A percentile compares a stretch with the other conserved stretches of the same genome.
Conservation (phyloP, 2,329 filamentous ascomycete genomes). For the Ophiostoma fasciatum region DNA sequence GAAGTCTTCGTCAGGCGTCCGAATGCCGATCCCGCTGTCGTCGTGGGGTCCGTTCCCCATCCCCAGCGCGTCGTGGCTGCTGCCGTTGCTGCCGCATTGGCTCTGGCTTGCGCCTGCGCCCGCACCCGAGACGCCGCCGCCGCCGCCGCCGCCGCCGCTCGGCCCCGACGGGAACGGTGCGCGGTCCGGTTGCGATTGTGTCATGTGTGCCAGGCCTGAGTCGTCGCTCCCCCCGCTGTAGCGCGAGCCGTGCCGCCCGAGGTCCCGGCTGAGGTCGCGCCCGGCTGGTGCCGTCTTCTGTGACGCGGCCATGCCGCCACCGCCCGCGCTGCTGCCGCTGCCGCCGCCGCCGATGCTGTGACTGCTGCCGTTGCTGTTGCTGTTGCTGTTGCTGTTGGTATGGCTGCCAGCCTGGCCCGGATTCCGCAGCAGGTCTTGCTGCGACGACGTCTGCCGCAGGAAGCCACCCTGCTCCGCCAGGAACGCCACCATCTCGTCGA, state of each 20-base stretch:
- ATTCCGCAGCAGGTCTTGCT: constrained; percentile 11
- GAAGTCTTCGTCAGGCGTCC: constrained; percentile 51
- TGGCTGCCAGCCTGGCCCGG: no score
- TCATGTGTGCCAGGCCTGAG: constrained; percentile 26
- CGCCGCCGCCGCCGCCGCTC: constrained; percentile 8
- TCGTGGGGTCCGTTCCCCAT: constrained; percentile 39
- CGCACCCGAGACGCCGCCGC: not conserved
- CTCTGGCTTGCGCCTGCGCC: no score
- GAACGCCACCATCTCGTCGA: constrained; percentile 89
- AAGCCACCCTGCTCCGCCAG: constrained; percentile 84
- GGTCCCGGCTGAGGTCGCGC: constrained; percentile 21
- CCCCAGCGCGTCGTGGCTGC: constrained; percentile 30
- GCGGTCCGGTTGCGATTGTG: constrained; percentile 32
- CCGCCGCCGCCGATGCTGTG: no score
- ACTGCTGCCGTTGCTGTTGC: no score
- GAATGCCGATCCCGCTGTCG: constrained; percentile 61
- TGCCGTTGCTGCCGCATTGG: no score
- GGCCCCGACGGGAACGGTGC: constrained; percentile 34
- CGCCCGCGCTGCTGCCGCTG: constrained; percentile 4
- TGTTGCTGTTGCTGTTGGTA: no score
- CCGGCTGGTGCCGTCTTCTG: constrained; percentile 8
- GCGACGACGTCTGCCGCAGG: constrained; percentile 42
- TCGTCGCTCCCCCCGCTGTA: constrained; percentile 33
- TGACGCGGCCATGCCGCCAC: constrained; percentile 10
- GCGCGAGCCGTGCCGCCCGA: constrained; percentile 23